A percentile compares a stretch with the other conserved stretches of the same genome.
Evolutionary conservation across 257 asterid genomes (phyloP).

Genomic region (Ophiorrhiza pumila): DNA sequence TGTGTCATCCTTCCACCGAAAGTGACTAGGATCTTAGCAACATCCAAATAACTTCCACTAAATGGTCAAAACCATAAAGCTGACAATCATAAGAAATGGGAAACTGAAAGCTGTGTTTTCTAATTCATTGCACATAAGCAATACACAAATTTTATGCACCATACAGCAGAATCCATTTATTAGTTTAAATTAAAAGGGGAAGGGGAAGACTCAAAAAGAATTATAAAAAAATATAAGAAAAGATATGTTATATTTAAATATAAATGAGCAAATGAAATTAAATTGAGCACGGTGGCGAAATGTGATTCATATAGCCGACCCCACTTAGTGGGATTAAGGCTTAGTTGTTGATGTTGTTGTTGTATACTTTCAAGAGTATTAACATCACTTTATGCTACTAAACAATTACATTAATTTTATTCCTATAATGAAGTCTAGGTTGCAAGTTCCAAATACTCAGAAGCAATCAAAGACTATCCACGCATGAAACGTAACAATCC

Average conservation of each 20-base stretch:
- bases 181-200: too few species aligned
- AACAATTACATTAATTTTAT: neutral
- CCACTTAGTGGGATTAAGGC: neutral
- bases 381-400: neutral
- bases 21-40: neutral
- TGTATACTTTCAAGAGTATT: slow-evolving; percentile 5
- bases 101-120: neutral
- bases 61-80: neutral
- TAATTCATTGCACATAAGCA: too few species aligned
- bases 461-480: neutral
- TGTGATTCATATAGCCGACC: neutral
- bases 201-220: too few species aligned
- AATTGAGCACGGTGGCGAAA: neutral
- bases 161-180: neutral
- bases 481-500: neutral
- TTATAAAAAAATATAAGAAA: too few species aligned
- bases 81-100: neutral
- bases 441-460: neutral
- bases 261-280: neutral
- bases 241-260: neutral
- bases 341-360: neutral
- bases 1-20: neutral
- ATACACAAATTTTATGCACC: neutral
- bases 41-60: neutral
- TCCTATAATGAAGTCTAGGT: neutral